Evolutionary conservation across 1,284 basidiomycete genomes (phyloP), one percentile per base, ranked within the genome.

Genomic region (Austroboletus niveus): DNA sequence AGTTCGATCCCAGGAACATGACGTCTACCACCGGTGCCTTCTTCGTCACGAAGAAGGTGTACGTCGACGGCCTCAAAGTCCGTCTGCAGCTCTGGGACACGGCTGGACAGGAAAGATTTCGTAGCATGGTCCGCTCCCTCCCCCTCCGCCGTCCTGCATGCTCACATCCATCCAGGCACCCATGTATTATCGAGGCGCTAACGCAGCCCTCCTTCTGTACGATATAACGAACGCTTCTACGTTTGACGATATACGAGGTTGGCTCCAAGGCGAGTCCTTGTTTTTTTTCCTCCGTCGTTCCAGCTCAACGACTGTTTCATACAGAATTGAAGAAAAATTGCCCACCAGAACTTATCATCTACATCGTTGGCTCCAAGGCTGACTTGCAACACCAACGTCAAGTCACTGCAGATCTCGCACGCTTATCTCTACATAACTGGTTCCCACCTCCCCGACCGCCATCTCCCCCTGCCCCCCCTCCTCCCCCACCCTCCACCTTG

Each of bases 161-260:
- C 56, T 57, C 44, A 57, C 50, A 48, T 44, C 24, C 20, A 20
- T 48, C 22, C 65, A 92, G 92, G 94, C 94, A 61, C 95, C 95
- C 53, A 97, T 99, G 91, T 99, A 99, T 79, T 98, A 98, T 80
- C 87, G 97, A 69, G 96, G 95, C 65, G 94, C 95, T 57, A 93
- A 96, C 65, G 96, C 96, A 52, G 96, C 97, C 27, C 84, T 99
- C 48, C 81, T 98, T 56, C 84, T 98, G 61, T 99, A 99, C 75
- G 96, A 99, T 78, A 94, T 99, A 62, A 99, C 97, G 63, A 92
- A 92, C 72, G 78, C 82, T 59, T 77, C 87, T 52, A 92, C 90
- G 45, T 96, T 98, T 74, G 82, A 92, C 55, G 95, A 97, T 69
- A 84, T 98, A 56, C 82, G 88, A 56, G 89, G 89, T 48, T 98